Conservation (phyloP, 768 basidiomycete genomes). For the Termitomyces sp. region DNA sequence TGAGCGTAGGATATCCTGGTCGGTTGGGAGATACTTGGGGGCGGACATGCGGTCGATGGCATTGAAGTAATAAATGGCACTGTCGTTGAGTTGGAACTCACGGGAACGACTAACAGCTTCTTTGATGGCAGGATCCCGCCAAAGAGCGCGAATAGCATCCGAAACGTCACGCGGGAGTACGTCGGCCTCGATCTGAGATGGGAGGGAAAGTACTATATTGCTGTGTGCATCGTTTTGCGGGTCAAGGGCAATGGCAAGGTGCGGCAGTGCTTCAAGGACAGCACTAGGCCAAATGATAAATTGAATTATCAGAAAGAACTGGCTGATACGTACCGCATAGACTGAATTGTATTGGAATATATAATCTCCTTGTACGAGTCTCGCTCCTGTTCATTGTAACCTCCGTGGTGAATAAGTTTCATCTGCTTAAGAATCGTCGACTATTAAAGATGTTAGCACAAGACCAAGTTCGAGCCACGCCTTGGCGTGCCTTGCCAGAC, state of each 20-base stretch:
- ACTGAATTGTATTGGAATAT: slow-evolving; percentile 84
- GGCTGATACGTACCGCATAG: slow-evolving; percentile 64
- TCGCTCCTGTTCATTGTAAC: slow-evolving; percentile 18
- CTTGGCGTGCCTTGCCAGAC: slow-evolving; percentile 75
- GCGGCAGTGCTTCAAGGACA: slow-evolving; percentile 81
- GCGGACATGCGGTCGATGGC: slow-evolving; percentile 80
- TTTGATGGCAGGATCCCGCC: slow-evolving; percentile 73
- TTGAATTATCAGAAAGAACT: not conserved
- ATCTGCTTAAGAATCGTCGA: not conserved
- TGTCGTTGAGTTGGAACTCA: slow-evolving; percentile 97
- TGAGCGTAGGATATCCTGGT: slow-evolving; percentile 91
- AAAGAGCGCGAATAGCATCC: slow-evolving; percentile 76
- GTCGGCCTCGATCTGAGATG: slow-evolving; percentile 75
- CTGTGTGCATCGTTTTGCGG: slow-evolving; percentile 67
- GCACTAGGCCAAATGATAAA: slow-evolving; percentile 1
- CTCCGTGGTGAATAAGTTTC: slow-evolving; percentile 1
- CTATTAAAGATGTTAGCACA: not conserved
- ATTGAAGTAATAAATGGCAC: slow-evolving; percentile 94
- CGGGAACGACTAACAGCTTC: slow-evolving; percentile 80
- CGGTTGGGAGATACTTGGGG: slow-evolving; percentile 78
- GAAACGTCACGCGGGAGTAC: slow-evolving; percentile 66
- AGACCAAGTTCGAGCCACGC: not conserved
- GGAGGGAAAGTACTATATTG: slow-evolving; percentile 63
- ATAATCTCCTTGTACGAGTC: slow-evolving; percentile 92
- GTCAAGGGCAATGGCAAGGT: slow-evolving; percentile 69